Evolutionary conservation across 306 rosid genomes (phyloP).

Genomic region (Betula pendula): DNA sequence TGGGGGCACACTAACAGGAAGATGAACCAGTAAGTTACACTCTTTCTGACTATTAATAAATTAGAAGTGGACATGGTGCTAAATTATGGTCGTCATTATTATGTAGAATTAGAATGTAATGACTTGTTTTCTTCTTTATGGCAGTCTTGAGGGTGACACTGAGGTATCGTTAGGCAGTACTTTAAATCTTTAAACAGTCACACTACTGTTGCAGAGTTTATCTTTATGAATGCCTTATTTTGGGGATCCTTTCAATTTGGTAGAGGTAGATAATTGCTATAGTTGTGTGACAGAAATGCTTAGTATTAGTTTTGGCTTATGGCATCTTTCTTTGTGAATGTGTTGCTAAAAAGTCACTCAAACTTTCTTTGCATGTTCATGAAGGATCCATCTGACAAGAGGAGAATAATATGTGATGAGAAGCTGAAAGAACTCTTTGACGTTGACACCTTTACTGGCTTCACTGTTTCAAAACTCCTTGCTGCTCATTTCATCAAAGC

Average conservation of each 20-base stretch:
- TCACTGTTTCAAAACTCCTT: slow-evolving; percentile 69
- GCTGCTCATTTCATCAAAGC: slow-evolving; percentile 65
- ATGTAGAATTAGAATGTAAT: not conserved
- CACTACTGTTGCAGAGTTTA: not conserved
- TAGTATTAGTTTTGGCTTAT: not conserved
- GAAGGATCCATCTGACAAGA: slow-evolving; percentile 80
- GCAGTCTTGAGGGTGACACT: not conserved
- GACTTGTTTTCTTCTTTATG: not conserved
- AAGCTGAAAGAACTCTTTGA: slow-evolving; percentile 77
- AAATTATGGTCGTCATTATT: not conserved
- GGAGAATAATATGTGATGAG: slow-evolving; percentile 65
- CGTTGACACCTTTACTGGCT: slow-evolving; percentile 61
- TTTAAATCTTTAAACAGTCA: not conserved
- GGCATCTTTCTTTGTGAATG: not conserved
- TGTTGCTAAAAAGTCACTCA: not conserved
- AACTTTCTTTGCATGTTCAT: slow-evolving; percentile 26
- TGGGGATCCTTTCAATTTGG: not conserved
- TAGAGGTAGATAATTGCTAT: not conserved
- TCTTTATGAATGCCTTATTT: not conserved
- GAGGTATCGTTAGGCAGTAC: not conserved
- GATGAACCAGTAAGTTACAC: slow-evolving; percentile 5
- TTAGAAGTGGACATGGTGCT: not conserved
- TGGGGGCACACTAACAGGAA: not conserved
- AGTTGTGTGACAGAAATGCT: not conserved
- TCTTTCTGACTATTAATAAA: slow-evolving; percentile 13